phyloP scores from a whole-genome alignment of 2,329 filamentous ascomycete genomes.

The Chalaropsis ovoidea region DNA sequence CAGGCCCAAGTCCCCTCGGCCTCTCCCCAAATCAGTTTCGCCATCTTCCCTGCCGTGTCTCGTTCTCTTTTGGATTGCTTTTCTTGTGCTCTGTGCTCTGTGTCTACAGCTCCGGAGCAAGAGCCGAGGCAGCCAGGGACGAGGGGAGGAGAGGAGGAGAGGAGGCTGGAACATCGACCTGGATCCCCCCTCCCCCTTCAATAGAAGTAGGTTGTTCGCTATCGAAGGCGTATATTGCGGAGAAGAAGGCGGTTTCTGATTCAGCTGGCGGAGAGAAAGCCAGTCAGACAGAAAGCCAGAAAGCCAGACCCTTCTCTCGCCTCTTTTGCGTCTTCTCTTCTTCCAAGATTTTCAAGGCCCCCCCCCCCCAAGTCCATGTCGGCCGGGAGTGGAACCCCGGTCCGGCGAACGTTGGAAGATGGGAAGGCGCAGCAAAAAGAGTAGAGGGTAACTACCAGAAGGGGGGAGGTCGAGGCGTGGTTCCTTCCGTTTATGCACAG shows the following conservation, averaged over 20 bases:
- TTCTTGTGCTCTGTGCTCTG: not conserved
- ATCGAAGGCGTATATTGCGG: constrained; percentile 8
- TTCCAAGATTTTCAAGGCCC: not conserved
- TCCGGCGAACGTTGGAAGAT: not conserved
- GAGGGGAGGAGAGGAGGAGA: too few species aligned
- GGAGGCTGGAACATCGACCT: too few species aligned
- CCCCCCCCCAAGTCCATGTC: not conserved
- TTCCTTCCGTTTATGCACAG: not conserved
- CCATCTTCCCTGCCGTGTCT: not conserved
- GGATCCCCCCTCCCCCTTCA: too few species aligned
- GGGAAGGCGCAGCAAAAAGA: not conserved
- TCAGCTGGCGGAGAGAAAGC: not conserved
- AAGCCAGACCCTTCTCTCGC: not conserved
- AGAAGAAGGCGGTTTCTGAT: constrained; percentile 10
- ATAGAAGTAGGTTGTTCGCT: not conserved
- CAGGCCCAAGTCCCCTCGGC: not conserved
- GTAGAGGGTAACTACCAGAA: not conserved
- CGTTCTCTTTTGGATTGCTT: too few species aligned
- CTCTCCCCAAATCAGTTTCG: not conserved
- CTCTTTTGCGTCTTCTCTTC: not conserved
- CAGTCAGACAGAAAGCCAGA: not conserved
- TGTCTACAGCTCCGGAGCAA: not conserved
- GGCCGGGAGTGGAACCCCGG: not conserved
- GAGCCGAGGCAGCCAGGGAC: too few species aligned
- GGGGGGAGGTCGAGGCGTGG: not conserved